Evolutionary conservation across 352 stramenopile genomes (phyloP).

Genomic region (Pythium dissimile): DNA sequence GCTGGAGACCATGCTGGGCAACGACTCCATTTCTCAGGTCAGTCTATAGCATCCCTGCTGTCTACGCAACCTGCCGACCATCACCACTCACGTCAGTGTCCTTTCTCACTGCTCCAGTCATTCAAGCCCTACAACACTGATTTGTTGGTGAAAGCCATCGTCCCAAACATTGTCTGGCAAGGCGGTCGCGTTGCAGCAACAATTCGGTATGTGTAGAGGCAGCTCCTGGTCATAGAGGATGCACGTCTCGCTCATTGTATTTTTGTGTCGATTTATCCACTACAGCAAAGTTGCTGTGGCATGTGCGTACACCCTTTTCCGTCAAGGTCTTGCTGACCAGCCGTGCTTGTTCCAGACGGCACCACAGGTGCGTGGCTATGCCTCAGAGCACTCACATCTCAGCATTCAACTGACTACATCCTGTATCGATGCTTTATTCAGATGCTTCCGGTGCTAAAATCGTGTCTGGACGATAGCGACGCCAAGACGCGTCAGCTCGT

Average conservation of each 20-base stretch:
- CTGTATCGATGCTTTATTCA: conserved; percentile 24
- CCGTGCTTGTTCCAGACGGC: conserved; percentile 81
- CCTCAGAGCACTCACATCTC: too few relatives aligned
- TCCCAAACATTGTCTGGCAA: conserved; percentile 89
- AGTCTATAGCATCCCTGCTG: background rate
- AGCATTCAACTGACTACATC: too few relatives aligned
- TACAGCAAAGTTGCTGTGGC: conserved; percentile 86
- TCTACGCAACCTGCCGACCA: background rate
- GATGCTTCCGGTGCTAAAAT: conserved; percentile 88
- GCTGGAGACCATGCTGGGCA: conserved; percentile 77
- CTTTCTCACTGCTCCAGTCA: conserved; percentile 25
- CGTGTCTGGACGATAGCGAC: conserved; percentile 85
- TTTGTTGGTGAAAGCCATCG: conserved; percentile 74
- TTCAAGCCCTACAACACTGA: conserved; percentile 58
- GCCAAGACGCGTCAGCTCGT: conserved; percentile 87
- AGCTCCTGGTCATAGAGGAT: background rate
- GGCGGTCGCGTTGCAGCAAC: conserved; percentile 82
- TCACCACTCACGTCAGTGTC: background rate
- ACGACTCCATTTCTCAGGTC: conserved; percentile 50
- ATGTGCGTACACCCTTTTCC: conserved; percentile 81
- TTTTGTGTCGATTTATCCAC: background rate
- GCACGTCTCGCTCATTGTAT: background rate
- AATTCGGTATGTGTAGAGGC: conserved; percentile 45
- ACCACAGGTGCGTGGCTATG: conserved; percentile 40
- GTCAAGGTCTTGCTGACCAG: conserved; percentile 69